Base-by-base conservation (phyloP, 164 flowering plant species). In the Liriodendron chinense region DNA sequence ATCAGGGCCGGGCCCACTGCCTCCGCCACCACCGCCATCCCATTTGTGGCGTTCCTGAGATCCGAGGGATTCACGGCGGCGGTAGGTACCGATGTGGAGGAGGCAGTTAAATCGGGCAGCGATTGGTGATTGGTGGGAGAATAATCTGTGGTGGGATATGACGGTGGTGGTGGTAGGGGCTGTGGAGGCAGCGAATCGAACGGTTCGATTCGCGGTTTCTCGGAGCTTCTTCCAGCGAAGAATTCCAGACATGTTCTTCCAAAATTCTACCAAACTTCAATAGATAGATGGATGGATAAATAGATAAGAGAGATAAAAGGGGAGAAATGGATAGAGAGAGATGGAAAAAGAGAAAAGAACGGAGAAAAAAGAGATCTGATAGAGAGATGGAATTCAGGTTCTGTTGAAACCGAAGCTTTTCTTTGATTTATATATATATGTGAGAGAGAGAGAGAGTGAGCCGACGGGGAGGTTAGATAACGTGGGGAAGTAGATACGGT, bases 21-120 rank as follows among this genome's bases (percentile, higher is more conserved):
- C 50, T 61, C 81, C 74, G 68, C 74, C 71, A 10, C 71, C 66
- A 7, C 74, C 73, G 23, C 90, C 91, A 70, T 88, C 92, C 95
- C 92, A 92, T 78, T 93, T 93, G 74, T 84, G 84, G 18, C 99
- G 85, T 79, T 87, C 90, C 76, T 92, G 98, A 5, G 81, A 65
- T 7, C 90, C 88, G 47, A 85, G 62, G 0, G 83, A 71, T 23
- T 78, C 85, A 47, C 86, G 75, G 2, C 85, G 83, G 56, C 80
- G 86, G 69, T 71, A 53, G 20, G 72, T 25, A 0, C 80, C 84
- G 47, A 77, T 18, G 9, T 79, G 80, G 23, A 79, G 80, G 26
- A 79, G 77, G 71, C 72, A 70, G 47, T 80, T 84, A 73, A 82
- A 79, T 5, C 80, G 82, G 18, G 86, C 84, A 6, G 86, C 83